A percentile compares a stretch with the other conserved stretches of the same genome.
Conservation (phyloP, 306 rosid genomes). For the Medicago lupulina region DNA sequence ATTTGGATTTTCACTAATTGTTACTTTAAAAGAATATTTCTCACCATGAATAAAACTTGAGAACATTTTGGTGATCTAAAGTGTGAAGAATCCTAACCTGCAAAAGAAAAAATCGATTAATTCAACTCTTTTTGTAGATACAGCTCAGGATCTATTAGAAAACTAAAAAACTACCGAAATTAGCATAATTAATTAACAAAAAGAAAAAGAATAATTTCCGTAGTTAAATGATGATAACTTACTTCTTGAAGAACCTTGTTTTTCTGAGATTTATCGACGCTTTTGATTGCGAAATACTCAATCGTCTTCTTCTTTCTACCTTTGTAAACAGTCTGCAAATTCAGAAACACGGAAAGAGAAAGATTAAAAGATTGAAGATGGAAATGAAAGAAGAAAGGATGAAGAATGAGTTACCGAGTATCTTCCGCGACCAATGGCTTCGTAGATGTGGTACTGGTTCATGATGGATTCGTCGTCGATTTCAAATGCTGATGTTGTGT, state of each 20-base stretch:
- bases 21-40: constrained; percentile 2
- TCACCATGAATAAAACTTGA: constrained; percentile 84
- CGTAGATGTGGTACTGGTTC: constrained; percentile 95
- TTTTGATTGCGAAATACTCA: constrained; percentile 90
- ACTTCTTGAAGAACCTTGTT: constrained; percentile 95
- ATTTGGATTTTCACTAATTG: too few relatives aligned
- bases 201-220: not conserved
- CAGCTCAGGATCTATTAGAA: constrained; percentile 32
- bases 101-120: constrained; percentile 3
- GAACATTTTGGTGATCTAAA: constrained; percentile 78
- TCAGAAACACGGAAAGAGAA: not conserved
- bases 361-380: not conserved
- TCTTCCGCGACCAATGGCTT: constrained; percentile 96
- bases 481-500: constrained; percentile 23
- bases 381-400: constrained; percentile 14
- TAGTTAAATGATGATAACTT: constrained; percentile 36
- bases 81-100: constrained; percentile 96
- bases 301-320: constrained; percentile 98
- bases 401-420: constrained; percentile 62
- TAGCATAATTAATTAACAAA: not conserved
- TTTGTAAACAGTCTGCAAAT: constrained; percentile 82
- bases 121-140: not conserved
- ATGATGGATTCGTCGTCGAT: constrained; percentile 38
- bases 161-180: not conserved
- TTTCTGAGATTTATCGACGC: constrained; percentile 92